phyloP scores from a whole-genome alignment of 192 early-diverging fungal species.

The Gonapodya prolifera region DNA sequence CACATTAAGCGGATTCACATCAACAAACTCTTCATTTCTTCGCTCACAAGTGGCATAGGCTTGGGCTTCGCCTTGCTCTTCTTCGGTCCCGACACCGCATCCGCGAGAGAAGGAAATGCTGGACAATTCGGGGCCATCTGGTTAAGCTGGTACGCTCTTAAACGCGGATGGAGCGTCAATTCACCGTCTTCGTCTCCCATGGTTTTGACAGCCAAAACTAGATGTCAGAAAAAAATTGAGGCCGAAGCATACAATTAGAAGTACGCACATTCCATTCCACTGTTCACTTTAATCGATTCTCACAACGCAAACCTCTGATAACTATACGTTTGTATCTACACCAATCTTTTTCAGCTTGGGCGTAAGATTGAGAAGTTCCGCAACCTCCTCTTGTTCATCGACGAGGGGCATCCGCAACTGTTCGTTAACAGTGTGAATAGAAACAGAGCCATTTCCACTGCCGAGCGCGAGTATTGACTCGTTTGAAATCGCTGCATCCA shows the following conservation, averaged over 20 bases:
- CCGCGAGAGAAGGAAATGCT: not conserved
- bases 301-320: not conserved
- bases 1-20: too few species aligned
- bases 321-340: not conserved
- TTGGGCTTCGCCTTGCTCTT: not conserved
- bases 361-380: not conserved
- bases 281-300: too few species aligned
- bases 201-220: too few species aligned
- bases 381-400: not conserved
- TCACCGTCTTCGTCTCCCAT: too few species aligned
- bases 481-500: not conserved
- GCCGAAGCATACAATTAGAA: too few species aligned
- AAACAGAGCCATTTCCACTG: not conserved
- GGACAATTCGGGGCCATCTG: too few species aligned
- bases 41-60: not conserved
- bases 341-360: too few species aligned
- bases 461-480: not conserved
- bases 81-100: not conserved
- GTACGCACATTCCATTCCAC: too few species aligned
- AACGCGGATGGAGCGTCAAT: too few species aligned
- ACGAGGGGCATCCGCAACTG: not conserved
- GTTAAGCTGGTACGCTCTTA: too few species aligned
- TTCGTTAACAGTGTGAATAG: not conserved
- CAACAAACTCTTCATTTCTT: not conserved
- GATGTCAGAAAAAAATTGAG: too few species aligned